Base-by-base conservation (phyloP, 495 filamentous ascomycete species). In the Tuber melanosporum region DNA sequence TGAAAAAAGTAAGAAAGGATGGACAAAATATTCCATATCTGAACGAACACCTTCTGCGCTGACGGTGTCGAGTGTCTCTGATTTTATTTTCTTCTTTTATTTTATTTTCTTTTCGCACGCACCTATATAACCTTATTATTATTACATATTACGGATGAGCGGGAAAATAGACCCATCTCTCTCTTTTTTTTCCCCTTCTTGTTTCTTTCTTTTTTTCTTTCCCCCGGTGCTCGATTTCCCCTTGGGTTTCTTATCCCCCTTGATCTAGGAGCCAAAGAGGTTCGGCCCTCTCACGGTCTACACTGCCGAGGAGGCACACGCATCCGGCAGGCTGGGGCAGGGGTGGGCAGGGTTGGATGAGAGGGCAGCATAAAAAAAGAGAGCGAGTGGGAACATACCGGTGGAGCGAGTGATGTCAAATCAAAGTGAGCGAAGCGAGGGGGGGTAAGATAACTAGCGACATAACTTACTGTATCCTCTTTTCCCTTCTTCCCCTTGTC, bases 401-500 rank as follows among this genome's bases (percentile, higher is more conserved):
- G 45, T 17, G 19, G 22, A 43, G 20, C 22, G 46, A 42, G 12
- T 46, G 26, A 74, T 17, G 47, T 39, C 62, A 42, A 74, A 62
- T 52, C 44, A 43, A n/a, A 66, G 47, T 69, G 73, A 72, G 72
- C 52, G 76, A 74, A 69, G 75, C 42, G 70, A 69, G 52, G 26
- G 57, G 57, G 57, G 49, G 76, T 62, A 71, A 76, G 73, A 79
- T 71, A 74, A 72, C 78, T 77, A 71, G 73, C 79, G 77, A 79
- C 78, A 80, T 46, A 17, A 46, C 45, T 46, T 46, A 49, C 49
- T 17, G 57, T 66, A 73, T 73, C 79, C 46, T 70, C 77, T 70
- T 62, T 57, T 75, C 71, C 73, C 52, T 74, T 57, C 78, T 75
- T 46, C 57, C 73, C 52, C 73, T 78, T 36, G 77, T 79, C 73